Conservation (phyloP, 2,329 filamentous ascomycete genomes). For the Trichoderma harzianum region DNA sequence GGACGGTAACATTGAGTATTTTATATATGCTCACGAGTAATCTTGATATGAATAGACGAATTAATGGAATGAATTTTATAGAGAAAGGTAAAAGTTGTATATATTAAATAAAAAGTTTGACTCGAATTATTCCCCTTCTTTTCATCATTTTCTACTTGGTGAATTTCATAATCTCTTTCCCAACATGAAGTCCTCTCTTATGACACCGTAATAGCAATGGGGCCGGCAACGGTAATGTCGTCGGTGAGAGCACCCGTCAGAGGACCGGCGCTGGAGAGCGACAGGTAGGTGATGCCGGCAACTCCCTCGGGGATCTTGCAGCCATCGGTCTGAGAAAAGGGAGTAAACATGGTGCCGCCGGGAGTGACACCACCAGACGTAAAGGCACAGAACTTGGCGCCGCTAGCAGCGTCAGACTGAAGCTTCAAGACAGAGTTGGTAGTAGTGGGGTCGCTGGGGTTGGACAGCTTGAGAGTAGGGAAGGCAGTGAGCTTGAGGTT, state of each 20-base stretch:
- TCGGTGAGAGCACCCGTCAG: constrained; percentile 53
- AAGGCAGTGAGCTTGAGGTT: constrained; percentile 61
- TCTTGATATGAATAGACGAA: not conserved
- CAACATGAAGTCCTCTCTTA: not conserved
- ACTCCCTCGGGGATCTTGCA: constrained; percentile 62
- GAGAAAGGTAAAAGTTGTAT: not conserved
- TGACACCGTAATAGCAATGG: constrained; percentile 52
- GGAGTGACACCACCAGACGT: constrained; percentile 56
- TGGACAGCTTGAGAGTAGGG: constrained; percentile 53
- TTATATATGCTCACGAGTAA: not conserved
- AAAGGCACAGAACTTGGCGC: constrained; percentile 62
- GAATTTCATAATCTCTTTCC: not conserved
- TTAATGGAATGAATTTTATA: not conserved
- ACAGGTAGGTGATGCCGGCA: constrained; percentile 63
- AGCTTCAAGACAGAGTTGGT: constrained; percentile 36
- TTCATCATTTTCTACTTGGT: not conserved
- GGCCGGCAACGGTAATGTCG: constrained; percentile 63
- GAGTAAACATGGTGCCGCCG: constrained; percentile 58
- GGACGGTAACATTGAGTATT: not conserved
- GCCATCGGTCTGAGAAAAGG: constrained; percentile 48
- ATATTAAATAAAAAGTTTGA: constrained; percentile 11
- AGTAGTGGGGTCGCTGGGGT: constrained; percentile 35
- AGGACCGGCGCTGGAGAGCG: constrained; percentile 55
- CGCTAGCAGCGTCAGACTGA: constrained; percentile 46
- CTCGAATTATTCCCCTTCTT: not conserved